Evolutionary conservation across 129 eudicot genomes (phyloP).

Genomic region (Tagetes patula): DNA sequence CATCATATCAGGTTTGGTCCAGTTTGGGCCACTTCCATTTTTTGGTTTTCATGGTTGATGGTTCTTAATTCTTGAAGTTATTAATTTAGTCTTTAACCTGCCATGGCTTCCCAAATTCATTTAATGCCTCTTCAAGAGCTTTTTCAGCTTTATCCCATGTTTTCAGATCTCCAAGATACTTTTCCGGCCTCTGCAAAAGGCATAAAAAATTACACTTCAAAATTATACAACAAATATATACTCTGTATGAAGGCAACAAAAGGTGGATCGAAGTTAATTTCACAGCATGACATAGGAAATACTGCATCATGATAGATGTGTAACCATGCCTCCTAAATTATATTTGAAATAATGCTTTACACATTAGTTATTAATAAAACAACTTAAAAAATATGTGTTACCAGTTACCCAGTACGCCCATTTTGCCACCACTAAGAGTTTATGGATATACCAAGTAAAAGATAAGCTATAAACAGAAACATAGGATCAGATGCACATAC

Average conservation of each 20-base stretch:
- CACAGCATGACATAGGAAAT: neutral
- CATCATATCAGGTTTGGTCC: too few species aligned
- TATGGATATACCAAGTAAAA: neutral
- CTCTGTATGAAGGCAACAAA: neutral
- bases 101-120: constrained; percentile 89
- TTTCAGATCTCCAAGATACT: constrained; percentile 81
- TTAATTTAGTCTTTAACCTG: constrained; percentile 46
- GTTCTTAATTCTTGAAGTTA: neutral
- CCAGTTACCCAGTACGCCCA: too few species aligned
- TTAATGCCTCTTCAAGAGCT: constrained; percentile 80
- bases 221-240: neutral
- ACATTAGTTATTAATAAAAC: neutral
- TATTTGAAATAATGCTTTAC: too few species aligned
- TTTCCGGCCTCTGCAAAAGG: constrained; percentile 81
- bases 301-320: too few species aligned
- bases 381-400: too few species aligned
- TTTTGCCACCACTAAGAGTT: neutral
- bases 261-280: too few species aligned
- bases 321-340: too few species aligned
- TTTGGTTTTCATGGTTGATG: too few species aligned
- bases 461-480: neutral
- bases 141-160: constrained; percentile 93
- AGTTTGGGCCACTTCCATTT: too few species aligned
- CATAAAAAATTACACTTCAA: neutral
- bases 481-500: constrained; percentile 44